Percentiles rank a stretch among this genome's conserved stretches.
Evolutionary conservation across 768 basidiomycete species (phyloP).

Genomic region (Agaricus sinodeliciosus): DNA sequence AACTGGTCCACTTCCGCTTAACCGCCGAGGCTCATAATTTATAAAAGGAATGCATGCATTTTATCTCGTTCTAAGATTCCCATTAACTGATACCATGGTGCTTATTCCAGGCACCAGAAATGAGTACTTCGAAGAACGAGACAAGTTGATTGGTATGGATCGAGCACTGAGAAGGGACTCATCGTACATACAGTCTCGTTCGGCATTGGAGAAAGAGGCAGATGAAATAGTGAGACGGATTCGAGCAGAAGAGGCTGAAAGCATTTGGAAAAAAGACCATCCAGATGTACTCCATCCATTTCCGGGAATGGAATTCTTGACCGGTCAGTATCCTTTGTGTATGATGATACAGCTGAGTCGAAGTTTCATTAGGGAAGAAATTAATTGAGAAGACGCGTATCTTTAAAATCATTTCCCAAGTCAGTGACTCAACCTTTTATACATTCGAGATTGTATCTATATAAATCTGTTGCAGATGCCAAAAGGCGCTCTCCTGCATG

Average conservation of each 20-base stretch:
- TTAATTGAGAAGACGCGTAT: constrained; percentile 57
- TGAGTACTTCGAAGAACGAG: constrained; percentile 25
- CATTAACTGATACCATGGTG: neutral
- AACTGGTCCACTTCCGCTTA: no score
- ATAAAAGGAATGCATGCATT: neutral
- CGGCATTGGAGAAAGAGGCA: constrained; percentile 40
- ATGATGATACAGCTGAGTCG: neutral
- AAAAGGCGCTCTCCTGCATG: constrained; percentile 71
- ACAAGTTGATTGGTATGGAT: constrained; percentile 35
- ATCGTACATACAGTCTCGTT: constrained; percentile 15
- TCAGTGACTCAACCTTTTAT: constrained; percentile 10
- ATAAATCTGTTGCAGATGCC: constrained; percentile 52
- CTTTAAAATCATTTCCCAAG: constrained; percentile 58
- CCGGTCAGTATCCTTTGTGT: constrained; percentile 31
- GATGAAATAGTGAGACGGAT: constrained; percentile 29
- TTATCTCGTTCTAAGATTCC: neutral
- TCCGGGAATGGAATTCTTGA: constrained; percentile 28
- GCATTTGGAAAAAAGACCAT: constrained; percentile 8
- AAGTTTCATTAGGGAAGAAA: constrained; percentile 31
- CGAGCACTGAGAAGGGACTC: constrained; percentile 46
- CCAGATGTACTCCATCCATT: constrained; percentile 9
- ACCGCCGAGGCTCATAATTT: no score
- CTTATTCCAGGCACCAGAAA: constrained; percentile 1
- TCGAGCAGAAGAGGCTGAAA: constrained; percentile 8
- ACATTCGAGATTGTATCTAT: neutral